Evolutionary conservation across 495 filamentous ascomycete species (phyloP), one percentile per base, ranked within the genome.

Genomic region (Aspergillus mulundensis): DNA sequence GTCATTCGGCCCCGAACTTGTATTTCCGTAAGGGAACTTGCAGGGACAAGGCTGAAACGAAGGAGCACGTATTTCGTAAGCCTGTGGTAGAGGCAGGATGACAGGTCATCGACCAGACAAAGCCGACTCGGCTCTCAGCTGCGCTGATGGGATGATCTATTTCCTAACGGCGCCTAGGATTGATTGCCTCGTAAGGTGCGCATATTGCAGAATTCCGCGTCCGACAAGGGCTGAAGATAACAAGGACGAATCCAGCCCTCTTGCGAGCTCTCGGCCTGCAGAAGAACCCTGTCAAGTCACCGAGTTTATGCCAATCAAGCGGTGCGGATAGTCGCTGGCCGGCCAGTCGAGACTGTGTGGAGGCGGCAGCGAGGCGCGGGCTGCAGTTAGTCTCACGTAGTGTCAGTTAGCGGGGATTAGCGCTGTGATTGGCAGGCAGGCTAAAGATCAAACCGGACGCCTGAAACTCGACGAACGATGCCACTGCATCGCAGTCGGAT

Each of bases 271-370:
- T 15, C 15, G 47, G 30, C n/a, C 38, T 43, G 38, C 38, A 34
- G 38, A 23, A 53, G 5, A 20, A 18, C n/a, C 23, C 18, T 12
- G 1, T n/a, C 32, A 36, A 15, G 5, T 12, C n/a, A 8, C n/a
- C 6, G 42, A 2, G 7, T 14, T 15, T 19, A 6, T 20, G 24
- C 50, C 50, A 53, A 53, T 53, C 38, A 53, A 14, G 19, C 12
- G 6, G n/a, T 15, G 23, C 2, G n/a, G 40, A 43, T 53, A 53
- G 25, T 53, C 38, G 50, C 50, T 53, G 39, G 38, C 32, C 32
- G 32, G 32, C 32, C 32, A 36, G 32, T 36, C 32, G 39, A 43
- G 34, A 2, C 7, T 39, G 48, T 30, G 12, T 46, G 43, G 40
- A 19, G 40, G 40, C 21, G 21, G 23, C 36, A 34, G 34, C 24